Evolutionary conservation across 2,329 filamentous ascomycete species (phyloP).

Genomic region (Xylariales sp.): DNA sequence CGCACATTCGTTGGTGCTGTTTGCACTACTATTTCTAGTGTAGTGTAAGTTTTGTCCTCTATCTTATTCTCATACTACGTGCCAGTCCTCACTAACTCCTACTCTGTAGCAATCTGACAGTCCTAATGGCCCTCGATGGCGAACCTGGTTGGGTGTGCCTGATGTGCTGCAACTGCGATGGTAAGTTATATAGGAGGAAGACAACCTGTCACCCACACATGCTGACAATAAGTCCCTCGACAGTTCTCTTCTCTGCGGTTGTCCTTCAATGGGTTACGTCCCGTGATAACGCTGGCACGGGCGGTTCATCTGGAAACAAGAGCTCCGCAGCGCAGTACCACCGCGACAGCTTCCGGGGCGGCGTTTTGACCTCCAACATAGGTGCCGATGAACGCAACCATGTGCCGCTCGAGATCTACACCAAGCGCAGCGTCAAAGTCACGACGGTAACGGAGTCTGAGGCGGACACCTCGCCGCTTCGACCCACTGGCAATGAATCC

Average conservation of each 20-base stretch:
- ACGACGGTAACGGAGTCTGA: no score
- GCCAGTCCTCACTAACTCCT: no score
- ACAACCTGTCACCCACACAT: no score
- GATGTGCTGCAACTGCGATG: conserved; percentile 61
- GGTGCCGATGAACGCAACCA: no score
- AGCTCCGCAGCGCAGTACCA: not conserved
- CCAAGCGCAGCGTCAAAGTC: no score
- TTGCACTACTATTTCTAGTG: conserved; percentile 52
- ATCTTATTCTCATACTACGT: not conserved
- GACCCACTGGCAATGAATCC: no score
- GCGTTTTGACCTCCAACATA: no score
- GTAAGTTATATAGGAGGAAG: no score
- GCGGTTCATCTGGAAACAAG: not conserved
- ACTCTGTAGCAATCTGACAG: conserved; percentile 47
- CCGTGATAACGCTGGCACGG: conserved; percentile 33
- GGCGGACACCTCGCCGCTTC: no score
- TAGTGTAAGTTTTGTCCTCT: conserved; percentile 38
- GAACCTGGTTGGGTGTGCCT: conserved; percentile 63
- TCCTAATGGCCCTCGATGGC: conserved; percentile 54
- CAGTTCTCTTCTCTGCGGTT: conserved; percentile 55
- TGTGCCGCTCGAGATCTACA: no score
- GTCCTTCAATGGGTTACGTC: conserved; percentile 60
- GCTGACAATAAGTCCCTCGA: not conserved
- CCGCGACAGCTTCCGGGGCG: not conserved
- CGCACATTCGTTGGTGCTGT: conserved; percentile 57